Conservation (phyloP, 805 yeast genomes). For the Monosporozyma unispora region DNA sequence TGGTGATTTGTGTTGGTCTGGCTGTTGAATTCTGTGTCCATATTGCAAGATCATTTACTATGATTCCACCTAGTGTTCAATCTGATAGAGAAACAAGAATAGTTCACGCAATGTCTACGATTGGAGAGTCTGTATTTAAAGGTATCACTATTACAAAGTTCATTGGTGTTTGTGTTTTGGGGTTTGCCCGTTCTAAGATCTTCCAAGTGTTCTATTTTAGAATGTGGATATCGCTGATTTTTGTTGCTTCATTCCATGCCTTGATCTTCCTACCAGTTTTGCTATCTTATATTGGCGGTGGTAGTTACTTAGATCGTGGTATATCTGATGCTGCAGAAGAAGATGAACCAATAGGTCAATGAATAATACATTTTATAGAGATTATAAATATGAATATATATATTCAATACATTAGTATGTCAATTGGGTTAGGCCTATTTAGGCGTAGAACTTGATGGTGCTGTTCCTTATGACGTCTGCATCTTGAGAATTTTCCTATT, state of each 20-base stretch:
- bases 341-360: not conserved
- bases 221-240: slow-evolving; percentile 82
- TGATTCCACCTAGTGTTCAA: slow-evolving; percentile 30
- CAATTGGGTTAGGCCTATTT: not conserved
- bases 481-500: not conserved
- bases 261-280: slow-evolving; percentile 71
- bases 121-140: slow-evolving; percentile 85
- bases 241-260: slow-evolving; percentile 72
- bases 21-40: slow-evolving; percentile 93
- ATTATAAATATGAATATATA: not conserved
- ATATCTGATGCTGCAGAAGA: not conserved
- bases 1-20: slow-evolving; percentile 85
- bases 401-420: not conserved
- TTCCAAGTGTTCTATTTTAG: slow-evolving; percentile 88
- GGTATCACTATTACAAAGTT: slow-evolving; percentile 88
- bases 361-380: not conserved
- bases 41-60: slow-evolving; percentile 67
- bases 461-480: not conserved
- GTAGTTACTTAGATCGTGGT: slow-evolving; percentile 7
- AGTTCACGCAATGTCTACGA: slow-evolving; percentile 54
- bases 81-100: slow-evolving; percentile 31
- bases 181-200: slow-evolving; percentile 78
- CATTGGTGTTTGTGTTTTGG: slow-evolving; percentile 78
- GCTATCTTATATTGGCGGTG: slow-evolving; percentile 56
- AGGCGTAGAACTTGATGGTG: not conserved